phyloP scores from a whole-genome alignment of 192 early-diverging fungal genomes.

The Backusella psychrophila region DNA sequence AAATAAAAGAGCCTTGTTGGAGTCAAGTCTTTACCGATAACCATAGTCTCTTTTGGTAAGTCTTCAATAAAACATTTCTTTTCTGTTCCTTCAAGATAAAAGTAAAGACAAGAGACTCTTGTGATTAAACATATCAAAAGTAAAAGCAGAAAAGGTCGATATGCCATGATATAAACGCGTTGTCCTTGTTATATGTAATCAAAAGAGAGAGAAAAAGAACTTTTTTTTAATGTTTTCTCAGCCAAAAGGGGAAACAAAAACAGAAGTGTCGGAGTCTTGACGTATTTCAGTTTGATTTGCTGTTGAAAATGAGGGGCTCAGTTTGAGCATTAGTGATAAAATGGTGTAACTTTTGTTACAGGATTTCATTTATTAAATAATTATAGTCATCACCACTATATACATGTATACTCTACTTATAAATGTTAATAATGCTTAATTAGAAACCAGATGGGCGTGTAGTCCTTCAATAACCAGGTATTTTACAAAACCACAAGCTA shows the following conservation, averaged over 20 bases:
- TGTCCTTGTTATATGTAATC: neutral
- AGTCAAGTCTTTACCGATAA: constrained; percentile 55
- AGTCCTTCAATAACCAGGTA: too few species aligned
- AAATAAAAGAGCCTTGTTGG: neutral
- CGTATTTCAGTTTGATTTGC: neutral
- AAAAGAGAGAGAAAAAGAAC: neutral
- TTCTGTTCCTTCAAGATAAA: constrained; percentile 88
- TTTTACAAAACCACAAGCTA: too few species aligned
- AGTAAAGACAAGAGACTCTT: constrained; percentile 48
- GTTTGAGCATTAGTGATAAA: too few species aligned
- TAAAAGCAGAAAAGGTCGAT: neutral
- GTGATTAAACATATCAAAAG: neutral
- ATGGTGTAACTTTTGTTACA: too few species aligned
- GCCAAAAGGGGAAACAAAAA: neutral
- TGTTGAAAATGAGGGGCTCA: neutral
- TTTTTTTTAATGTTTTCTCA: neutral
- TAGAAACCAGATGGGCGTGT: too few species aligned
- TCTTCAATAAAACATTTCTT: constrained; percentile 95
- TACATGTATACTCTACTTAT: too few species aligned
- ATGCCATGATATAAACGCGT: neutral
- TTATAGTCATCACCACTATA: too few species aligned
- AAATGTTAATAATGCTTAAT: too few species aligned
- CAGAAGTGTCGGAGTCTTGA: neutral
- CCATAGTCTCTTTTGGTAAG: constrained; percentile 83
- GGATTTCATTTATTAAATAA: too few species aligned